A percentile compares a stretch with the other conserved stretches of the same genome.
Conservation (phyloP, 2,329 filamentous ascomycete species). For the Colletotrichum shisoi region DNA sequence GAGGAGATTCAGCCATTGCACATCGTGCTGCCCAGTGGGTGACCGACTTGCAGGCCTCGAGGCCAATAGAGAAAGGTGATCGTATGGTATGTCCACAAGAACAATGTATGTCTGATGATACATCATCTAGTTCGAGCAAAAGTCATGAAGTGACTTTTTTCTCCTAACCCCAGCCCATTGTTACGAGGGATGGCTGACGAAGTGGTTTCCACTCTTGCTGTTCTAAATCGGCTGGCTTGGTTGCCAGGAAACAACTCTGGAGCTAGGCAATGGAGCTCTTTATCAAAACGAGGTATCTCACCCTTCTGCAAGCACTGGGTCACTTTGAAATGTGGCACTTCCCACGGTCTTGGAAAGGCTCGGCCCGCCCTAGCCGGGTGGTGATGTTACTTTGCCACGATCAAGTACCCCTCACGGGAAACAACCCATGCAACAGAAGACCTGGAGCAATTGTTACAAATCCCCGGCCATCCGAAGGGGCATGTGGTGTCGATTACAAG, state of each 20-base stretch:
- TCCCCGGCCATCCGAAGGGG: not conserved
- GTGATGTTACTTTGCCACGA: slow-evolving; percentile 15
- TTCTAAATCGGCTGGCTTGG: no score
- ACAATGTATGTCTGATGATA: no score
- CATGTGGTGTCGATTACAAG: not conserved
- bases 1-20: not conserved
- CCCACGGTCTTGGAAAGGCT: not conserved
- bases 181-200: no score
- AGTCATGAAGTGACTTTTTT: no score
- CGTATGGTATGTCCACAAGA: no score
- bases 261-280: not conserved
- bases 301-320: not conserved
- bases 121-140: no score
- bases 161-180: no score
- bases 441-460: slow-evolving; percentile 8
- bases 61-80: no score
- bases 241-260: not conserved
- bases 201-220: no score
- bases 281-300: no score
- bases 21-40: no score
- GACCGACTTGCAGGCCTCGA: no score
- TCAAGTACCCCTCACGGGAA: slow-evolving; percentile 17
- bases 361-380: not conserved
- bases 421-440: slow-evolving; percentile 8
- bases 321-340: not conserved